Conservation (phyloP, 495 filamentous ascomycete genomes). For the Lasiosphaeria hispida region DNA sequence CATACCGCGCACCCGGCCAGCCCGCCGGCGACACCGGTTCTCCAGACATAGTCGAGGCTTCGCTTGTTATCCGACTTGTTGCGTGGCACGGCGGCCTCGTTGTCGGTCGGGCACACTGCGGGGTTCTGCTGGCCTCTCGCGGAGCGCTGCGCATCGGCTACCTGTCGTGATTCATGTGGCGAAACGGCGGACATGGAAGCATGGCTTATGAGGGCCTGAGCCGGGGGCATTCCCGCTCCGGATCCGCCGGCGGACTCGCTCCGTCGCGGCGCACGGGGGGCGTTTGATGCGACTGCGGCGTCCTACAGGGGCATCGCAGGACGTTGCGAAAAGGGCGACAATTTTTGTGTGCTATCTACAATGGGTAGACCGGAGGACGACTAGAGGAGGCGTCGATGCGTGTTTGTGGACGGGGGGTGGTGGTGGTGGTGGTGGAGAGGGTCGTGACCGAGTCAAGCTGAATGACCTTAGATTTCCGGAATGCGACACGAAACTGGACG, state of each 20-base stretch:
- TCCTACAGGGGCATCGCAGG: slow-evolving; percentile 22
- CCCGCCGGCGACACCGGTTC: slow-evolving; percentile 81
- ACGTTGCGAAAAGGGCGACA: no score
- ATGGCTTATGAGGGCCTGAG: slow-evolving; percentile 41
- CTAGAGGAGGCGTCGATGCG: no score
- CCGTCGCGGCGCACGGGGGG: slow-evolving; percentile 9
- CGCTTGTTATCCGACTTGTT: slow-evolving; percentile 55
- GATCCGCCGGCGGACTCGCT: slow-evolving; percentile 16
- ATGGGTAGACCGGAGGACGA: no score
- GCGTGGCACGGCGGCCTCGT: slow-evolving; percentile 34
- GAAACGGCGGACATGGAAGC: slow-evolving; percentile 46
- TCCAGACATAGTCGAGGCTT: slow-evolving; percentile 76
- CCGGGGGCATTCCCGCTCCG: slow-evolving; percentile 48
- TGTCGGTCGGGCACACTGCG: slow-evolving; percentile 36
- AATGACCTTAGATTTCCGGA: slow-evolving; percentile 11
- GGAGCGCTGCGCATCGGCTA: slow-evolving; percentile 27
- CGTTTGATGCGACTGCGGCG: neutral
- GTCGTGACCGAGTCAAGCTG: neutral
- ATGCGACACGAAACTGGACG: slow-evolving; percentile 22
- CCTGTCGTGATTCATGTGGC: slow-evolving; percentile 35
- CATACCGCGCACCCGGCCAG: slow-evolving; percentile 83
- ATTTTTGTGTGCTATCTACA: no score
- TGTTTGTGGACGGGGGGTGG: neutral
- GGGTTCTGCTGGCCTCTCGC: slow-evolving; percentile 20
- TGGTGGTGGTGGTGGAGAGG: neutral